These are phyloP conservation scores for Dactylorhiza incarnata DNA, from an alignment of 106 monocot species.

Conservation along the genomic window DNA sequence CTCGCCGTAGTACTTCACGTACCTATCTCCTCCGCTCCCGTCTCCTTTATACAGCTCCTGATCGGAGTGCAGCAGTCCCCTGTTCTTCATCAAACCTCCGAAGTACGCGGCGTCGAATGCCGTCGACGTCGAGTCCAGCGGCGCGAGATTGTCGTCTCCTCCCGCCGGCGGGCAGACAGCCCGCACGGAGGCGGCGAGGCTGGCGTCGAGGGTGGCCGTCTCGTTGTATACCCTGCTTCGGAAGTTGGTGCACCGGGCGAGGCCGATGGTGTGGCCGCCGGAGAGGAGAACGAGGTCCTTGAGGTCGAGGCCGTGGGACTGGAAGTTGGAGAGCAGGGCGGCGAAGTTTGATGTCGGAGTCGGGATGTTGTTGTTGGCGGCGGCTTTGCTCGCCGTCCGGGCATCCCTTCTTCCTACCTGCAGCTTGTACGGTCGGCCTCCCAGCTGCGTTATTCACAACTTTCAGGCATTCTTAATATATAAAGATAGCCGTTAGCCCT, in stretches of 20 bases:
- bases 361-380: constrained; percentile 13
- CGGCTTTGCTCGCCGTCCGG: constrained; percentile 14
- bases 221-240: constrained; percentile 29
- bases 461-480: neutral
- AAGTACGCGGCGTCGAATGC: constrained; percentile 26
- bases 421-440: constrained; percentile 19
- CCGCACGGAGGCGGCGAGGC: constrained; percentile 5
- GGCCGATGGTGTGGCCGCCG: constrained; percentile 28
- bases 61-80: constrained; percentile 29
- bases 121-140: constrained; percentile 16
- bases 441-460: constrained; percentile 8
- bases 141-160: constrained; percentile 8
- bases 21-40: constrained; percentile 11
- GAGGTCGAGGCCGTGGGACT: constrained; percentile 11
- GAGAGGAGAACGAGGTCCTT: constrained; percentile 20
- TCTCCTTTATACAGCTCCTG: constrained; percentile 32
- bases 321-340: constrained; percentile 16
- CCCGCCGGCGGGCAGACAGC: constrained; percentile 12
- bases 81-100: constrained; percentile 11
- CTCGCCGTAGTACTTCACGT: constrained; percentile 18
- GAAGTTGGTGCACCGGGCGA: constrained; percentile 16
- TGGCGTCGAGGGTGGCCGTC: constrained; percentile 15
- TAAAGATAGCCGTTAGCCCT: neutral
- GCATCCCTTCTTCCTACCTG: constrained; percentile 25
- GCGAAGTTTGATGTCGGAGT: constrained; percentile 1